Evolutionary conservation across 2,329 filamentous ascomycete genomes (phyloP), one percentile per base, ranked within the genome.

Genomic region (Dactylellina parvicollis): DNA sequence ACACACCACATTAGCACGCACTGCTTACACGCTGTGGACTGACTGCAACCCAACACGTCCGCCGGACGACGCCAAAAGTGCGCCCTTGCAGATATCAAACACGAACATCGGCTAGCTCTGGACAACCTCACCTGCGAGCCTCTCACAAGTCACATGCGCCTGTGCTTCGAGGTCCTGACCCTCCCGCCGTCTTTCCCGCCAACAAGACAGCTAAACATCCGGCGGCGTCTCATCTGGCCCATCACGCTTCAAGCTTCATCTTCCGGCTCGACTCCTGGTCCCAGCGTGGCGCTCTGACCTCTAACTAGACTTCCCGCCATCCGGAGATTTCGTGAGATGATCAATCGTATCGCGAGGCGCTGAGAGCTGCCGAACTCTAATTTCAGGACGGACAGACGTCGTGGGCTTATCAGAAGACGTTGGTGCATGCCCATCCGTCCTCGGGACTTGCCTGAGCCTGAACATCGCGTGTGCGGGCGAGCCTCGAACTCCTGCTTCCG

Each of bases 361-460:
- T 65, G 28, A 65, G 38, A 47, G 36, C 50, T 32, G 26, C 18
- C 32, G 30, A 57, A 42, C 57, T 22, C 28, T 52, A 60, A 47
- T 38, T 28, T 28, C 32, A 22, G 42, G 36, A 12, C 16, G 18
- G n/a, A 24, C 49, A 46, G 26, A 47, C 47, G n/a, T 2, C n/a
- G 9, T 24, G 32, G 59, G 34, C 38, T 32, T 20, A 14, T 50
- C 56, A n/a, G n/a, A n/a, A n/a, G n/a, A n/a, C 38, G 38, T n/a
- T 16, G 38, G 44, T n/a, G 12, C 44, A 18, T 46, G 30, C 12
- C 16, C 8, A 47, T 34, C 59, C 47, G 26, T 47, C 16, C 34
- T 36, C 47, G 59, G 59, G 46, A 54, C 40, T 44, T 46, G 36
- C 59, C 59, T 54, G 24, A 28, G 24, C 44, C 14, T n/a, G 8